Evolutionary conservation across 768 basidiomycete species (phyloP).

Genomic region (Podaxis pistillaris): DNA sequence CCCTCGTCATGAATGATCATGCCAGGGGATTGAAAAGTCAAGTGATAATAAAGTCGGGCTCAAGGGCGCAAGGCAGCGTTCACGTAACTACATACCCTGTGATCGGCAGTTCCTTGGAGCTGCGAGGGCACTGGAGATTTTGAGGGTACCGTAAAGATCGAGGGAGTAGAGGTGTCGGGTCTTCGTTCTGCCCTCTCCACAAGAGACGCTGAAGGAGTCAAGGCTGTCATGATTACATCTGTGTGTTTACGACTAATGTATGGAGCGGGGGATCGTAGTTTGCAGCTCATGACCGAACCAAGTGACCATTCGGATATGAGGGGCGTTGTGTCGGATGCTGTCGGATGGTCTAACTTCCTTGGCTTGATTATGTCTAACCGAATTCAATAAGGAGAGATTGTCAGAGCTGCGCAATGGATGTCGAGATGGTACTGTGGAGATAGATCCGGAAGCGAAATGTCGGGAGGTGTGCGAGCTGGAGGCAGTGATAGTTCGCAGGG

Average conservation of each 20-base stretch:
- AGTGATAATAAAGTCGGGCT: background rate
- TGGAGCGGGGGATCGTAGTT: background rate
- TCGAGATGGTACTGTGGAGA: too few species aligned
- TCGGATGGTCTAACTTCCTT: background rate
- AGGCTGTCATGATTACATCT: background rate
- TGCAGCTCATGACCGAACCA: background rate
- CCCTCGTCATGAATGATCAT: background rate
- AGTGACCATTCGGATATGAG: background rate
- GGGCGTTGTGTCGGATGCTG: background rate
- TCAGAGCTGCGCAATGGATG: too few species aligned
- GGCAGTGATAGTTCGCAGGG: conserved; percentile 1
- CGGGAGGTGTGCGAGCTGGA: background rate
- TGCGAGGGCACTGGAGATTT: background rate
- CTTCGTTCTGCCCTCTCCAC: background rate
- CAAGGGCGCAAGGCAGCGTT: background rate
- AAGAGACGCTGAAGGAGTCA: background rate
- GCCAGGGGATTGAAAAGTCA: background rate
- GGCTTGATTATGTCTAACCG: background rate
- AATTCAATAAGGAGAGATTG: too few species aligned
- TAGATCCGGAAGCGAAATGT: background rate
- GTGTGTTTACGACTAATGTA: background rate
- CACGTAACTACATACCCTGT: background rate
- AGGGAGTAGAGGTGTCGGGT: background rate
- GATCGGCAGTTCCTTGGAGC: background rate
- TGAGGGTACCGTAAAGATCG: background rate